These are phyloP conservation scores for Tilletia setariae DNA, from an alignment of 1,284 basidiomycete species.

Conservation along the genomic window DNA sequence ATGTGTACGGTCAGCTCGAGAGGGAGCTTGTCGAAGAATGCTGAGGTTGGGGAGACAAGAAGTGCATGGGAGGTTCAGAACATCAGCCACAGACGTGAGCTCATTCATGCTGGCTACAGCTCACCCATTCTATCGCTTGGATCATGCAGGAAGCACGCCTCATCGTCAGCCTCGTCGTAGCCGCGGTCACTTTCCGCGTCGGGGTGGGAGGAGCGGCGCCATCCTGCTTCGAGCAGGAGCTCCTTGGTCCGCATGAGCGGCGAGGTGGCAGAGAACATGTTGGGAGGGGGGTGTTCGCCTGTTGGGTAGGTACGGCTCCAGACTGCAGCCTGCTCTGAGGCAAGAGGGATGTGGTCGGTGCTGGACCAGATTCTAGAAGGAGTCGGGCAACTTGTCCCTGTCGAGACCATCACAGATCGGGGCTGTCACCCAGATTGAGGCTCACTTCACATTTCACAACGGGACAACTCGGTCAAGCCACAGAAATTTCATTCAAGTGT, in stretches of 20 bases:
- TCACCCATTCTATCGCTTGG: conserved; percentile 24
- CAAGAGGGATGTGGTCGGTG: too few species aligned
- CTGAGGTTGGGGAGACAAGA: conserved; percentile 20
- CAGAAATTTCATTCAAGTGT: too few species aligned
- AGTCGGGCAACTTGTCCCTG: too few species aligned
- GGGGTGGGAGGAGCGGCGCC: not conserved
- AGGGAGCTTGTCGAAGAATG: conserved; percentile 32
- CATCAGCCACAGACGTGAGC: too few species aligned
- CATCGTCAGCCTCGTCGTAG: conserved; percentile 16
- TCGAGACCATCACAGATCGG: too few species aligned
- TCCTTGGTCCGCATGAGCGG: conserved; percentile 11
- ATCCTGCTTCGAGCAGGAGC: conserved; percentile 2
- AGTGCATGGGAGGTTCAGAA: not conserved
- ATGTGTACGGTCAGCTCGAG: conserved; percentile 36
- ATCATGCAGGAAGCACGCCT: conserved; percentile 21
- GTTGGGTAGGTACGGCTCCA: too few species aligned
- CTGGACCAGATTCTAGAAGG: too few species aligned
- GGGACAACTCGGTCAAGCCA: too few species aligned
- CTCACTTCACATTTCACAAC: too few species aligned
- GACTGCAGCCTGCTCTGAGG: too few species aligned
- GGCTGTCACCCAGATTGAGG: too few species aligned
- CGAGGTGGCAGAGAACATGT: not conserved
- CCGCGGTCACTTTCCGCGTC: not conserved
- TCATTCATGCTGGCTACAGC: too few species aligned
- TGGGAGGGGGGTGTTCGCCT: not conserved